Evolutionary conservation across 306 rosid genomes (phyloP).

Genomic region (Chamaecrista fasciculata): DNA sequence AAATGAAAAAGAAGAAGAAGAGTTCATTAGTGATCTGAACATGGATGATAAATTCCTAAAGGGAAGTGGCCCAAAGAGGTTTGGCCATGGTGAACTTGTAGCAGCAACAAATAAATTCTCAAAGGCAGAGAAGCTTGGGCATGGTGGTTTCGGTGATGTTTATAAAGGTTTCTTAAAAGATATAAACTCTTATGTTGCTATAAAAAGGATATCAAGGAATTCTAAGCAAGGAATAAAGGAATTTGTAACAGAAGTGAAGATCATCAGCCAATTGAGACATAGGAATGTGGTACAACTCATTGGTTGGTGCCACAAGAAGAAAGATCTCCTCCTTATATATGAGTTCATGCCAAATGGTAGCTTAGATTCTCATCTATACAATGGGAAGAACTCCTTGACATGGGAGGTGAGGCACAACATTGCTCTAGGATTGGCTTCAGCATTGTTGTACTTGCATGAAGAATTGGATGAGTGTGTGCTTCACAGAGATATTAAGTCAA

Average conservation of each 20-base stretch:
- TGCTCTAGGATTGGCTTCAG: slow-evolving; percentile 15
- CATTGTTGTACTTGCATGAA: slow-evolving; percentile 27
- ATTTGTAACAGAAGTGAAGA: slow-evolving; percentile 20
- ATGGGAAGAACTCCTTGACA: background rate
- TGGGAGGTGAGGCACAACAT: slow-evolving; percentile 24
- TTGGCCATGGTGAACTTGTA: slow-evolving; percentile 12
- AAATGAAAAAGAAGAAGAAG: background rate
- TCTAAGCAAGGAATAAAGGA: slow-evolving; percentile 21
- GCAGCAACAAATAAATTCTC: slow-evolving; percentile 20
- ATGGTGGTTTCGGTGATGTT: slow-evolving; percentile 14
- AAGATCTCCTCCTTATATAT: slow-evolving; percentile 19
- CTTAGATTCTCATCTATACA: slow-evolving; percentile 20
- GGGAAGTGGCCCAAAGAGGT: slow-evolving; percentile 17
- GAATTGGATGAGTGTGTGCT: slow-evolving; percentile 28
- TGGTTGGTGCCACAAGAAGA: slow-evolving; percentile 25
- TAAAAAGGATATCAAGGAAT: slow-evolving; percentile 12
- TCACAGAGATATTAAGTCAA: slow-evolving; percentile 31
- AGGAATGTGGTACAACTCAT: slow-evolving; percentile 26
- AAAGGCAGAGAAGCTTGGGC: slow-evolving; percentile 19
- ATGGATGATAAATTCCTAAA: slow-evolving; percentile 31
- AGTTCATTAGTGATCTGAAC: background rate
- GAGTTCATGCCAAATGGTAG: slow-evolving; percentile 31
- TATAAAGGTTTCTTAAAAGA: slow-evolving; percentile 14
- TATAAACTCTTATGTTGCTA: background rate
- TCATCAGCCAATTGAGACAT: slow-evolving; percentile 28